Base-by-base conservation (phyloP, 805 yeast species). In the Candida suzukii region DNA sequence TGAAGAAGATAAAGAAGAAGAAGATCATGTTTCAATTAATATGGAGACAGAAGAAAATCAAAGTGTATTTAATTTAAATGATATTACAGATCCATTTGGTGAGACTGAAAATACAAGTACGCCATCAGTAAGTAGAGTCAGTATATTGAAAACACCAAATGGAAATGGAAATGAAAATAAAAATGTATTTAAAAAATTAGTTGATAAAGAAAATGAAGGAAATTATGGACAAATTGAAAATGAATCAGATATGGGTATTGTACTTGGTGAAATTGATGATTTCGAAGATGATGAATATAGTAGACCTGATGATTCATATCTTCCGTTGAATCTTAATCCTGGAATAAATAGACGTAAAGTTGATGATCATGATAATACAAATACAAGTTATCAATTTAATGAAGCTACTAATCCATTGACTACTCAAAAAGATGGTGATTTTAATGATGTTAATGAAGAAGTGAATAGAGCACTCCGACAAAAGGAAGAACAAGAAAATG, bases 51-150 rank as follows among this genome's bases (percentile, higher is more conserved):
- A 39, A 10, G 37, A 21, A 21, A 25, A 39, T n/a, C 17, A 30
- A 13, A 24, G 26, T 16, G 32, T n/a, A 11, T 11, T 34, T 9
- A 20, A 26, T 19, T 14, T 41, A 14, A 28, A 34, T 18, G n/a
- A 36, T 17, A 20, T 22, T 8, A 40, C 36, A 18, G 58, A 69
- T 43, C 74, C 74, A 7, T 69, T 69, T 45, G 63, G 58, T 11
- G 57, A 48, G 3, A 52, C 63, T 2, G 61, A 60, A 1, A 52
- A 46, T 17, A 44, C 49, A 8, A 40, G 45, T n/a, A 52, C 54
- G 7, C 54, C 52, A 12, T 42, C 50, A 3, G 44, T 22, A 3
- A 6, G 9, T 13, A 26, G 32, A 19, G 10, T 27, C 13, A 18
- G 13, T 11, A 2, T 35, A 13, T 10, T 16, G 33, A 19, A 22